Conservation (phyloP, 345 rosid species). For the Populus davidiana region DNA sequence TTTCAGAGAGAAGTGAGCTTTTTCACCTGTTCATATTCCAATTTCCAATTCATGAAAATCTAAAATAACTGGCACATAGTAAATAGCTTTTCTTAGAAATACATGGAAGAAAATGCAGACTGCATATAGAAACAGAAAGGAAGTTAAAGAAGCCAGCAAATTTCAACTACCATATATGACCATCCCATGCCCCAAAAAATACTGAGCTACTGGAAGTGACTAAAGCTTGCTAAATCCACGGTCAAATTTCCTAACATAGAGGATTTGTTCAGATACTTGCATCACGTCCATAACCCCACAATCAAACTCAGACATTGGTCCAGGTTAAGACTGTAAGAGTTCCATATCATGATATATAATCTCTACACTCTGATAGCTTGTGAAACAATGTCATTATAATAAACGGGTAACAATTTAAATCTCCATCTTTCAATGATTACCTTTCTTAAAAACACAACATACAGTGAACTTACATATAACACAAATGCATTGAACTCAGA, state of each 20-base stretch:
- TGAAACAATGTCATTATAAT: no score
- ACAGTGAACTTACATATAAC: background rate
- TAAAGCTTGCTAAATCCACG: background rate
- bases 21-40: slow-evolving; percentile 1
- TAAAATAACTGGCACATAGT: background rate
- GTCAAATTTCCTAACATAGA: no score
- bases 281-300: no score
- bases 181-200: background rate
- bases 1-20: slow-evolving; percentile 14
- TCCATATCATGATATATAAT: no score
- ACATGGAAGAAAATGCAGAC: background rate
- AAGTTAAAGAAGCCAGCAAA: background rate
- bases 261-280: no score
- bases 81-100: background rate
- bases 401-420: no score
- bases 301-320: no score
- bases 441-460: no score
- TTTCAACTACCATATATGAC: background rate
- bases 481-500: background rate
- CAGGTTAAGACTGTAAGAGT: no score
- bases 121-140: background rate
- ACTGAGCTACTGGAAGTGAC: background rate
- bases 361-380: no score
- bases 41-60: background rate
- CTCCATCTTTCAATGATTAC: no score